Evolutionary conservation across 345 rosid species (phyloP), one percentile per base, ranked within the genome.

Genomic region (Aegle marmelos): DNA sequence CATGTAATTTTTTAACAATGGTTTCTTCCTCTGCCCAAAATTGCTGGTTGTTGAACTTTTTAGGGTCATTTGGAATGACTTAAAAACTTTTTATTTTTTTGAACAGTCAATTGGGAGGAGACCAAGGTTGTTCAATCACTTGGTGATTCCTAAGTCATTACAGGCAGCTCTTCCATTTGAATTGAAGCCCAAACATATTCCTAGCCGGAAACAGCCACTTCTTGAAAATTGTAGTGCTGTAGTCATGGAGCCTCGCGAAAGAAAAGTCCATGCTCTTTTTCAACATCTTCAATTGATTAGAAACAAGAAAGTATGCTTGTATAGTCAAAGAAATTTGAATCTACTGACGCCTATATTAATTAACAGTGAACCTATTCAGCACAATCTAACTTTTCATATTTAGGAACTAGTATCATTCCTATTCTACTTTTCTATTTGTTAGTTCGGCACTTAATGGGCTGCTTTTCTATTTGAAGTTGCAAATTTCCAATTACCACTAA

Each of bases 161-260:
- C 97, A 96, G 74, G 90, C 66, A 27, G 84, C 80, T 72, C 91
- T 96, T 11, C 98, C 99, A 67, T 96, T 94, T 84, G 80, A 27
- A 70, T 88, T 97, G n/a, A 96, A 96, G 83, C 95, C 98, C 58
- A 96, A 94, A 82, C 83, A 96, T 79, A 78, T 60, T 63, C 88
- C 97, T 24, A 79, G 68, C 36, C 65, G 83, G 64, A 89, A 82
- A 74, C 83, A 75, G 68, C 92, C 90, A 1, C 70, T 72, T 36
- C 85, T 96, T 73, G 94, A 92, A 54, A 80, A 57, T 9, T 88
- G 78, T 86, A 85, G 94, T 82, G 97, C 98, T 45, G 97, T 96
- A 74, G 88, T 96, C 10, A 84, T 89, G 97, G 95, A 91, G 33
- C 87, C 92, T 16, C 80, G 74, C 54, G 93, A 96, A 75, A 79